Percentiles rank a stretch among this genome's conserved stretches.
Evolutionary conservation across 495 filamentous ascomycete genomes (phyloP).

Genomic region (Xylaria venustula): DNA sequence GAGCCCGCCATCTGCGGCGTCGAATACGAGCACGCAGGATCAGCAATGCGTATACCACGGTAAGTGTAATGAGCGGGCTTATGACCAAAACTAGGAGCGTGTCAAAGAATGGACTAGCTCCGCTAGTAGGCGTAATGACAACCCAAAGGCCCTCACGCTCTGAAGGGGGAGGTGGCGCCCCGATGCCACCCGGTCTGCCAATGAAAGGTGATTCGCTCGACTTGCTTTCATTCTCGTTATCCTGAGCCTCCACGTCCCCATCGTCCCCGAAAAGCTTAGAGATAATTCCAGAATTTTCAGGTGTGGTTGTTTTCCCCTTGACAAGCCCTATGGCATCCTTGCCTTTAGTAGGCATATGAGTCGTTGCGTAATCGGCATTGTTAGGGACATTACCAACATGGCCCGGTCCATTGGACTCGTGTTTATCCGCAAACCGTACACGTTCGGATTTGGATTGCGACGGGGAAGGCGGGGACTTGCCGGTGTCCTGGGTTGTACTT

Average conservation of each 20-base stretch:
- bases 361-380: slow-evolving; percentile 68
- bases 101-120: slow-evolving; percentile 93
- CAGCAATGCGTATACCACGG: slow-evolving; percentile 87
- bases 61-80: slow-evolving; percentile 87
- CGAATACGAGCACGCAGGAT: slow-evolving; percentile 86
- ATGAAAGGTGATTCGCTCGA: slow-evolving; percentile 6
- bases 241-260: slow-evolving; percentile 28
- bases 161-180: slow-evolving; percentile 14
- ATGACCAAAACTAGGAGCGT: slow-evolving; percentile 90
- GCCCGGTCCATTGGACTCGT: slow-evolving; percentile 41
- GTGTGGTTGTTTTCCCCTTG: slow-evolving; percentile 22
- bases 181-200: slow-evolving; percentile 13
- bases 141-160: slow-evolving; percentile 90
- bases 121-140: slow-evolving; percentile 85
- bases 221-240: slow-evolving; percentile 23
- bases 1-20: slow-evolving; percentile 88
- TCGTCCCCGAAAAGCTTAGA: slow-evolving; percentile 50
- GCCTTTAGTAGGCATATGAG: slow-evolving; percentile 24
- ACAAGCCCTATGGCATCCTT: slow-evolving; percentile 20
- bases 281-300: slow-evolving; percentile 33
- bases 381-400: slow-evolving; percentile 74
- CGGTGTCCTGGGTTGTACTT: slow-evolving; percentile 8
- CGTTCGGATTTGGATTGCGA: slow-evolving; percentile 20
- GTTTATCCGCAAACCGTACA: slow-evolving; percentile 28
- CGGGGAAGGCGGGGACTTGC: slow-evolving; percentile 19